These are phyloP conservation scores for Lipomyces anomalus DNA, from an alignment of 805 yeast species.

Conservation along the genomic window DNA sequence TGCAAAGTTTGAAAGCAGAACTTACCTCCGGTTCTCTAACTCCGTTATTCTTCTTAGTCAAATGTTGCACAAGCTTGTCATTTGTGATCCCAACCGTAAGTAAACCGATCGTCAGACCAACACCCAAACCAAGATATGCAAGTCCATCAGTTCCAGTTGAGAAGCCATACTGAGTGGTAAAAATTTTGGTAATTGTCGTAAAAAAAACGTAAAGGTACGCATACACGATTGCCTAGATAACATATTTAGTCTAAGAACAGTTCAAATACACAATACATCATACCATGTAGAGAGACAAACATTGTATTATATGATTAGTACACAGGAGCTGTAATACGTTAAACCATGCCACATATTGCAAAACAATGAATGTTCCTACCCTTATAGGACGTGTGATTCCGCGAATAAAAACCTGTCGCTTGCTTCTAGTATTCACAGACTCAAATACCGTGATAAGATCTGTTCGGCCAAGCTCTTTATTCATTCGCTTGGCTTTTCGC, in stretches of 20 bases:
- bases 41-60: conserved; percentile 18
- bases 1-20: neutral
- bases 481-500: conserved; percentile 9
- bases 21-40: conserved; percentile 44
- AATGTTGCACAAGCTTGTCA: conserved; percentile 14
- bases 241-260: no score
- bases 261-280: no score
- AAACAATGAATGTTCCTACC: conserved; percentile 36
- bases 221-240: conserved; percentile 33
- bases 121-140: conserved; percentile 56
- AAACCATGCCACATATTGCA: no score
- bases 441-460: conserved; percentile 40
- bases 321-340: no score
- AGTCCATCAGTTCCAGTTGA: conserved; percentile 54
- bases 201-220: conserved; percentile 42
- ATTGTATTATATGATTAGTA: conserved; percentile 50
- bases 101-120: conserved; percentile 45
- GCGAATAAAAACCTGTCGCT: conserved; percentile 31
- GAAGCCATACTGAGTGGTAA: conserved; percentile 44
- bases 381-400: neutral
- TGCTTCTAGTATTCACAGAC: conserved; percentile 43
- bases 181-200: conserved; percentile 54
- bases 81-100: conserved; percentile 38
- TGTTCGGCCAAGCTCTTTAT: neutral
- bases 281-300: conserved; percentile 32